phyloP scores from a whole-genome alignment of 768 basidiomycete species.

The Rhizopogon vinicolor region DNA sequence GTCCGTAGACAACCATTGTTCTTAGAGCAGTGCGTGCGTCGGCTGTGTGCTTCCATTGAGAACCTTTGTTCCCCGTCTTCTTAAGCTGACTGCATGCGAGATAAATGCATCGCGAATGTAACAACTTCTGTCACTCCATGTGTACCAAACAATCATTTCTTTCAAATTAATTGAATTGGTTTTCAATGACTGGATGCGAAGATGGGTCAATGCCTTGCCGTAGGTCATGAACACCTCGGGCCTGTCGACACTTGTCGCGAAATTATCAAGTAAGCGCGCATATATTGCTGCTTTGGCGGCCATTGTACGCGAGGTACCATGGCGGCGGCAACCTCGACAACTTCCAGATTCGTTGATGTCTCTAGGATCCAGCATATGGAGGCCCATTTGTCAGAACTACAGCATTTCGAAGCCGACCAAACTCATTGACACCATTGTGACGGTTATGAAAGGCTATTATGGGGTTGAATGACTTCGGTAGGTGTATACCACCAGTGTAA shows the following conservation, averaged over 20 bases:
- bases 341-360: background rate
- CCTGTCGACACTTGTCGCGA: accelerated
- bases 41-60: background rate
- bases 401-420: no score
- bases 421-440: no score
- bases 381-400: no score
- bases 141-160: no score
- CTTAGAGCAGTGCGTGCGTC: background rate
- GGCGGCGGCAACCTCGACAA: background rate
- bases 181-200: background rate
- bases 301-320: background rate
- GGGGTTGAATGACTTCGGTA: no score
- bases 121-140: no score
- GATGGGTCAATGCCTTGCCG: background rate
- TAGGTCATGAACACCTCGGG: background rate
- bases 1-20: background rate
- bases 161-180: background rate
- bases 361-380: no score
- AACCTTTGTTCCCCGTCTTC: no score
- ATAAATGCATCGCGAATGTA: background rate
- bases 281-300: background rate
- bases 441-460: no score
- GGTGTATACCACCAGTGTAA: no score
- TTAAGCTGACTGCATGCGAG: background rate
- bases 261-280: background rate